phyloP scores from a whole-genome alignment of 306 rosid species.

The Urtica urens region DNA sequence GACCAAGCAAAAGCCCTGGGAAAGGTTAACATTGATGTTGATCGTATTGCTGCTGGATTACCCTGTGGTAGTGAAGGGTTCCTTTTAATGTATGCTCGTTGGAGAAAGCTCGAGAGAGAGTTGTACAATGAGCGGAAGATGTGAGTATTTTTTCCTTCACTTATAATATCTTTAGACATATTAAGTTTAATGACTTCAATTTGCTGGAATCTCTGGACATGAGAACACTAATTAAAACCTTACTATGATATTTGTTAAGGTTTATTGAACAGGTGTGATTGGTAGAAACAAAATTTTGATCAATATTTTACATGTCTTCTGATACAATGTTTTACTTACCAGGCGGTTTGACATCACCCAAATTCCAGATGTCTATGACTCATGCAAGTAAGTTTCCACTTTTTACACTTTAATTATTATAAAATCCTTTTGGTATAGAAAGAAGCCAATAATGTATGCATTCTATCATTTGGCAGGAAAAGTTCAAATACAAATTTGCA shows the following conservation, averaged over 20 bases:
- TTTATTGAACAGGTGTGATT: background rate
- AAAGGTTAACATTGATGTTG: slow-evolving; percentile 83
- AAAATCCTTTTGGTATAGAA: background rate
- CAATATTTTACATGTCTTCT: slow-evolving; percentile 1
- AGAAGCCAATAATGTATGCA: too few relatives aligned
- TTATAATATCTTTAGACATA: background rate
- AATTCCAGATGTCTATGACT: slow-evolving; percentile 95
- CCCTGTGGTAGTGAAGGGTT: slow-evolving; percentile 99
- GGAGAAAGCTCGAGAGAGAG: slow-evolving; percentile 96
- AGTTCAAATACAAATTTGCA: too few relatives aligned
- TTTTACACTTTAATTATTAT: background rate
- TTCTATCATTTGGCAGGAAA: background rate
- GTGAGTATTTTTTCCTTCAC: slow-evolving; percentile 35
- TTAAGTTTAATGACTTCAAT: background rate
- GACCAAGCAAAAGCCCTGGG: slow-evolving; percentile 99
- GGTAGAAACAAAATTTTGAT: background rate
- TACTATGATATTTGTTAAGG: background rate
- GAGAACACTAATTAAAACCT: background rate
- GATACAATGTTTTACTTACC: slow-evolving; percentile 10
- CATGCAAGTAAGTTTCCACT: slow-evolving; percentile 81
- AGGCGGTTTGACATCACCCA: slow-evolving; percentile 88
- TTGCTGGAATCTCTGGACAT: background rate
- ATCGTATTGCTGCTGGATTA: slow-evolving; percentile 94
- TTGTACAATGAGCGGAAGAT: slow-evolving; percentile 89
- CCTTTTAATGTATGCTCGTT: slow-evolving; percentile 95